Evolutionary conservation across 2,329 filamentous ascomycete species (phyloP).

Genomic region (Xylariaceae sp.): DNA sequence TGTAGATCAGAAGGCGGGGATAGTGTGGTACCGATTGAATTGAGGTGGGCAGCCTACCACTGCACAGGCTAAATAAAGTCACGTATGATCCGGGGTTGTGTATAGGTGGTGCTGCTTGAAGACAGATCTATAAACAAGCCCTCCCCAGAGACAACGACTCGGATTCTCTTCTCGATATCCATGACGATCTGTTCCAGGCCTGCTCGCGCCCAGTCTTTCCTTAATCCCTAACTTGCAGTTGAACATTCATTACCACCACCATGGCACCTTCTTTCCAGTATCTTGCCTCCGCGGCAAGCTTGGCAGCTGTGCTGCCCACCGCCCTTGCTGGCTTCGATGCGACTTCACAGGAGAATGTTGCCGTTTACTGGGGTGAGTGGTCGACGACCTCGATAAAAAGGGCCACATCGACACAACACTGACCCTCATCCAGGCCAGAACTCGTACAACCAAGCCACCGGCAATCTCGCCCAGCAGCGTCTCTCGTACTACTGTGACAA

Average conservation of each 20-base stretch:
- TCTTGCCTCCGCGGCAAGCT: background rate
- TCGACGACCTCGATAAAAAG: background rate
- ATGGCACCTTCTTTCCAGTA: background rate
- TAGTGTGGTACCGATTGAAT: background rate
- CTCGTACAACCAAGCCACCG: constrained; percentile 43
- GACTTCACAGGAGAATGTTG: constrained; percentile 48
- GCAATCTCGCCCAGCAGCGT: constrained; percentile 13
- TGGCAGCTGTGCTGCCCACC: background rate
- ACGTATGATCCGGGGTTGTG: background rate
- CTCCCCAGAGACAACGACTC: background rate
- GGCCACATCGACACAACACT: constrained; percentile 5
- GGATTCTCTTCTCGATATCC: background rate
- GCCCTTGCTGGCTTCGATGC: background rate
- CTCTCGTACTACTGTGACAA: constrained; percentile 51
- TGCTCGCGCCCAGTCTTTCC: background rate
- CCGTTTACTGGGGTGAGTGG: constrained; percentile 60
- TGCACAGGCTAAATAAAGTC: too few species aligned
- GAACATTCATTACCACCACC: background rate
- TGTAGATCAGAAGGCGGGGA: background rate
- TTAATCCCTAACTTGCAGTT: background rate
- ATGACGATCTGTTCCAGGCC: background rate
- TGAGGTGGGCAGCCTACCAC: background rate
- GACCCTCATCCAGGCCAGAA: constrained; percentile 49
- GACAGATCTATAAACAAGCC: background rate
- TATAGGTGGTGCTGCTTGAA: background rate